Base-by-base conservation (phyloP, 805 yeast species). In the Peterozyma xylosa region DNA sequence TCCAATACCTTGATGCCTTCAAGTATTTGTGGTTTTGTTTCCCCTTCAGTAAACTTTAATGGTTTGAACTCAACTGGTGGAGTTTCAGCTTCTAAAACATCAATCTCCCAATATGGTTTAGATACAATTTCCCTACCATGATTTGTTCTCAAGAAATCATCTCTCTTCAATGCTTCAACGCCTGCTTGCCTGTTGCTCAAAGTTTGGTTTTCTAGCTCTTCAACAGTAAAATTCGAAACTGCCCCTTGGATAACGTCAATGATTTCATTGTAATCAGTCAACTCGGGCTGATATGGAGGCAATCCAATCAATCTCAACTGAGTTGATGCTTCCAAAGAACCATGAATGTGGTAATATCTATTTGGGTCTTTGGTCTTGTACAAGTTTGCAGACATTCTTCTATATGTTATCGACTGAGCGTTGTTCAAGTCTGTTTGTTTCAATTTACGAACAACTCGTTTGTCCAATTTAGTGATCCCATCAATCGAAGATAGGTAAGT, bases 281-380 rank as follows among this genome's bases (percentile, higher is more conserved):
- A 40, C 14, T 52, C 51, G 9, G 51, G 48, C n/a, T 51, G 43
- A 41, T 45, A 52, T 9, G 57, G 47, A 11, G 66, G 66, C 9
- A 62, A 50, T 1, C 64, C 66, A 35, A 62, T 55, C 66, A 62
- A 57, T 15, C 58, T 54, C 39, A 62, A 50, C 11, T 65, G 58
- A 0, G 57, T 50, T 5, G 58, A 47, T 2, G 66, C 61, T 27
- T 61, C 62, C 35, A 62, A 50, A 9, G 63, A 58, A 9, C 67
- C 66, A 45, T 63, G 67, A 32, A 63, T 56, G 40, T 61, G 67
- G 39, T 54, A 59, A 42, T 43, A 59, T 16, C 50, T 47, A 9
- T 49, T 48, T 4, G 27, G 27, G 43, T 59, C 63, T 42, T 62
- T 63, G 9, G 67, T 63, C 32, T 51, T 48, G 47, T 63, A 63